Base-by-base conservation (phyloP, 1,284 basidiomycete species). In the Boletellus sp. region DNA sequence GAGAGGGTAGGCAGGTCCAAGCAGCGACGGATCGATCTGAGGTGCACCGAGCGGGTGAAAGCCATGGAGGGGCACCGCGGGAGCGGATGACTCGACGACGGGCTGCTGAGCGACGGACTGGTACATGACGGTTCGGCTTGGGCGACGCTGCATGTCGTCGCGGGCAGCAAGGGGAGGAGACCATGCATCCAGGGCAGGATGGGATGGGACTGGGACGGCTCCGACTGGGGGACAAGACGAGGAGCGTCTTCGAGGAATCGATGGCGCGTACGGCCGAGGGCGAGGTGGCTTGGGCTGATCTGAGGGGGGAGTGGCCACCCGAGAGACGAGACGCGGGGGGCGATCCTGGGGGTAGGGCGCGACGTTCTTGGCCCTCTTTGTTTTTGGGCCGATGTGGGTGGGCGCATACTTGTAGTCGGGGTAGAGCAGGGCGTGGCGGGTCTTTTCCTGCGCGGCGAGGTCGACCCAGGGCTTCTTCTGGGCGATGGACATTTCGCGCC, bases 401-500 rank as follows among this genome's bases (percentile, higher is more conserved):
- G 77, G 76, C 2, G 62, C 58, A 57, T 78, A 83, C 54, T 74
- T 71, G 64, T 83, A 84, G 47, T 70, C 67, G 0, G 81, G 81
- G 60, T 80, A 72, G 50, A 64, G 55, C 37, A 55, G 47, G 13
- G 63, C 63, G 64, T 84, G 83, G 37, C 58, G 60, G 39, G 63
- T 61, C 67, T 81, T 83, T 64, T 80, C 81, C 53, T 65, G 58
- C 1, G 71, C 71, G 1, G 83, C 83, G 61, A 77, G 71, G 28
- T 65, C 61, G 18, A 76, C 52, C 81, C 81, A 85, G 0, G 75
- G 77, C n/a, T 56, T 61, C 56, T 74, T 77, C 45, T 80, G 69
- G 7, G 66, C 68, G 0, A 58, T 51, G 13, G 66, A 68, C 73
- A 85, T 77, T 30, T 68, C 62, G 39, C 71, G 71, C 83, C 84